These are phyloP conservation scores for Sporothrix dimorphospora DNA, from an alignment of 2,329 filamentous ascomycete species.

Conservation along the genomic window DNA sequence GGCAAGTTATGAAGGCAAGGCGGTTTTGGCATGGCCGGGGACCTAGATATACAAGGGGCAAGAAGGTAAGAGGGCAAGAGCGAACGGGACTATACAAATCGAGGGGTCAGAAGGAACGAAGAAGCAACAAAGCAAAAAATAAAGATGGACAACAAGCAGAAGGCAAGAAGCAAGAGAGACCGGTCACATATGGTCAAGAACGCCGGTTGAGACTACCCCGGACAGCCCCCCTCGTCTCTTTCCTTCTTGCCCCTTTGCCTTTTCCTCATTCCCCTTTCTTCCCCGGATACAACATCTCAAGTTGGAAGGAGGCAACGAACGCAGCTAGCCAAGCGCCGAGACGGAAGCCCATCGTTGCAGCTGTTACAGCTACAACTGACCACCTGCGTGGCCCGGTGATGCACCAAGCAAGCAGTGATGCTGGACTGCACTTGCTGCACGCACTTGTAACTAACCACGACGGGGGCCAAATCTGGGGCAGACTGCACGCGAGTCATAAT, in stretches of 20 bases:
- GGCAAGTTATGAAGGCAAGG: background rate
- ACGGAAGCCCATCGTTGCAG: background rate
- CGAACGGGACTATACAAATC: background rate
- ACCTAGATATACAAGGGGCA: background rate
- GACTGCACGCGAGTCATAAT: background rate
- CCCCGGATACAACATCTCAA: background rate
- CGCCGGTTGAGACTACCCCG: background rate
- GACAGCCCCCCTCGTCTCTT: background rate
- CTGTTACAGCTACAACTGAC: background rate
- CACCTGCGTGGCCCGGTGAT: constrained; percentile 3
- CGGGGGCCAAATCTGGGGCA: background rate
- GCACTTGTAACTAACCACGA: background rate
- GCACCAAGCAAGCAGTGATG: background rate
- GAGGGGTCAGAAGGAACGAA: background rate
- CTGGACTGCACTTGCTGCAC: background rate
- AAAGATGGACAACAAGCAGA: background rate
- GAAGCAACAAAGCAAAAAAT: background rate
- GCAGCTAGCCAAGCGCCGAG: constrained; percentile 8
- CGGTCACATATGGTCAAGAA: constrained; percentile 1
- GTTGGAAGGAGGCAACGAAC: constrained; percentile 12
- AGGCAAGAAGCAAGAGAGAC: constrained; percentile 17
- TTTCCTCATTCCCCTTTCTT: background rate
- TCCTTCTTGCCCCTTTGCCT: background rate
- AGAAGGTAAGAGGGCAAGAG: background rate
- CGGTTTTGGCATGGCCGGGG: background rate